Conservation (phyloP, 148 eudicot species). For the Camellia lanceoleosa region DNA sequence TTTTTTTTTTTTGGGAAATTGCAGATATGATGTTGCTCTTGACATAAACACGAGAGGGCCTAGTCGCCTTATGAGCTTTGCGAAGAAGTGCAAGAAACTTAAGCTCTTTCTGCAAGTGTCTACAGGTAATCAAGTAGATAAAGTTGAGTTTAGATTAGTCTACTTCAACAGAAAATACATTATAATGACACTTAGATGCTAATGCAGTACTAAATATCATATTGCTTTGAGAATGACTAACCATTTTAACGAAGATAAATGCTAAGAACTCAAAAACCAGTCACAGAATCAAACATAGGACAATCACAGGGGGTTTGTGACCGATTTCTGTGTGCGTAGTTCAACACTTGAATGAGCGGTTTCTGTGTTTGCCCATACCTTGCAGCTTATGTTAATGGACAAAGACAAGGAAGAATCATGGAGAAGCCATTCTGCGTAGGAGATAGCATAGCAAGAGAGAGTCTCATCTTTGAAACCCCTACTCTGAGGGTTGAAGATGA, state of each 20-base stretch:
- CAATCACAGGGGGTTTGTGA: too few relatives aligned
- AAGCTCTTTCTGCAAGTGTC: slow-evolving; percentile 88
- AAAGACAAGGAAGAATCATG: slow-evolving; percentile 87
- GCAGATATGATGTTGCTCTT: slow-evolving; percentile 90
- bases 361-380: background rate
- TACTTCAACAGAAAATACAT: background rate
- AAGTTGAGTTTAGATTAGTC: background rate
- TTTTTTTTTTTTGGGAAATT: slow-evolving; percentile 1
- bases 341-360: too few relatives aligned
- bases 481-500: slow-evolving; percentile 67
- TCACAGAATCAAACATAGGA: background rate
- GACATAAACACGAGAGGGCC: slow-evolving; percentile 93
- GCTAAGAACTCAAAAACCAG: background rate
- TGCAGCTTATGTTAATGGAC: slow-evolving; percentile 98
- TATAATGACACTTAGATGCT: too few relatives aligned
- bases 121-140: slow-evolving; percentile 49
- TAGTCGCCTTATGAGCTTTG: slow-evolving; percentile 77
- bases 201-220: too few relatives aligned
- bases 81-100: slow-evolving; percentile 73
- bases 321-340: too few relatives aligned
- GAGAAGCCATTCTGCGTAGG: slow-evolving; percentile 79
- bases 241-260: too few relatives aligned
- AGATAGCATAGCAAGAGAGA: slow-evolving; percentile 63
- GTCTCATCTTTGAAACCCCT: slow-evolving; percentile 38
- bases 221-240: too few relatives aligned